A percentile compares a stretch with the other conserved stretches of the same genome.
Evolutionary conservation across 345 rosid genomes (phyloP).

Genomic region (Bruguiera sexangula): DNA sequence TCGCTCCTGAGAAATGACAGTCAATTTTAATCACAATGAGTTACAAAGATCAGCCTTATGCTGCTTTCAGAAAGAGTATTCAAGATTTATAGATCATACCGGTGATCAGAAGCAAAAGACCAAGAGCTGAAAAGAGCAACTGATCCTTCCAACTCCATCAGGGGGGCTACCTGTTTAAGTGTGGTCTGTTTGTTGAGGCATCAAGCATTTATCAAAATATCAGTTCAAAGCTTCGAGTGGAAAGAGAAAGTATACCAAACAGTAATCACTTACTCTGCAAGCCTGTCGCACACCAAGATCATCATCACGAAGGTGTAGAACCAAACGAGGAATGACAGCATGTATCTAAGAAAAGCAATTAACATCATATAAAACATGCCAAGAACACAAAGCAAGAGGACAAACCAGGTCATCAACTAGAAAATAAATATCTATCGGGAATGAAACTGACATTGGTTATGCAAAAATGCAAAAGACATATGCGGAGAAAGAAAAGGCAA

Average conservation of each 20-base stretch:
- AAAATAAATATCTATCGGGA: too few relatives aligned
- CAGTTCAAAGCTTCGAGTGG: conserved; percentile 11
- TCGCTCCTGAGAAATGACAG: conserved; percentile 48
- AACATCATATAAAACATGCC: not conserved
- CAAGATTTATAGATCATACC: conserved; percentile 40
- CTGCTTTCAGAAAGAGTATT: conserved; percentile 1
- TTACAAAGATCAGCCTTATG: not conserved
- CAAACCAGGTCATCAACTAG: not conserved
- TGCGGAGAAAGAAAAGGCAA: too few relatives aligned
- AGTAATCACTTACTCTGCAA: conserved; percentile 61
- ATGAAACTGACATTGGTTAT: too few relatives aligned
- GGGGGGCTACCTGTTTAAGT: conserved; percentile 61
- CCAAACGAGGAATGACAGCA: conserved; percentile 73
- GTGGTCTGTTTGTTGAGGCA: conserved; percentile 50
- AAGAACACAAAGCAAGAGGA: not conserved
- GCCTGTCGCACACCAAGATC: conserved; percentile 73
- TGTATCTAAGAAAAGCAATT: conserved; percentile 59
- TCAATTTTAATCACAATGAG: conserved; percentile 7
- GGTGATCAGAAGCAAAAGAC: conserved; percentile 62
- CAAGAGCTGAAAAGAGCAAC: conserved; percentile 50
- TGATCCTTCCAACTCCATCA: conserved; percentile 59
- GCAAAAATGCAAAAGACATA: too few relatives aligned
- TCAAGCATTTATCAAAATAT: conserved; percentile 7
- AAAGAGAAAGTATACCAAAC: conserved; percentile 12
- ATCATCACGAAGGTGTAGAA: conserved; percentile 77